Evolutionary conservation across 805 yeast species (phyloP), one percentile per base, ranked within the genome.

Genomic region (Candida coquimbonensis): DNA sequence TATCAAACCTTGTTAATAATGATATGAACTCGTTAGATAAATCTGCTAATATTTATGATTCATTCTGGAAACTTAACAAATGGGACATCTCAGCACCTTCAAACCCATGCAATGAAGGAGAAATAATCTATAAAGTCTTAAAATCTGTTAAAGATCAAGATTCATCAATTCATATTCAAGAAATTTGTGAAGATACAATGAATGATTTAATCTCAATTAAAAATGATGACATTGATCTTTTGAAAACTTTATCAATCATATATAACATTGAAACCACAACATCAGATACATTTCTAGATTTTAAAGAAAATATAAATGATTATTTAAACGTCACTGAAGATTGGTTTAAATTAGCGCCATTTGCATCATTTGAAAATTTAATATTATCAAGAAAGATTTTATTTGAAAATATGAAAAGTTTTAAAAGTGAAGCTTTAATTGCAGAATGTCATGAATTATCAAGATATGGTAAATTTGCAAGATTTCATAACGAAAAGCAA

Each of bases 1-100:
- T 82, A 1, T 73, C 90, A 0, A 69, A 67, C 32, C 51, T 77
- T n/a, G 61, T 73, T 9, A 62, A 65, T 35, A 62, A 64, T 9
- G 53, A 50, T n/a, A 31, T 51, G 12, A 46, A 47, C 7, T 35
- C 48, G 0, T 5, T 33, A 1, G 42, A 46, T 7, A 53, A 54
- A 11, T 43, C 50, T 2, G 59, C 56, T 21, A 60, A 61, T 24
- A 47, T 63, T 1, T 84, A 73, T 57, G 79, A 75, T 47, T 81
- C 88, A 78, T 76, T 81, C 1, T 83, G 96, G 88, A 84, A 84
- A 56, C 62, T 90, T 36, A 76, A 74, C 38, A 75, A 77, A 42
- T 90, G 97, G 97, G 83, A 83, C 44, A 49, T 85, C 1, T 87
- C 95, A 0, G 49, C 59, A 0, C 70, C 81, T 1, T 59, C 56